phyloP scores from a whole-genome alignment of 306 rosid genomes.

The Mimosa pudica region DNA sequence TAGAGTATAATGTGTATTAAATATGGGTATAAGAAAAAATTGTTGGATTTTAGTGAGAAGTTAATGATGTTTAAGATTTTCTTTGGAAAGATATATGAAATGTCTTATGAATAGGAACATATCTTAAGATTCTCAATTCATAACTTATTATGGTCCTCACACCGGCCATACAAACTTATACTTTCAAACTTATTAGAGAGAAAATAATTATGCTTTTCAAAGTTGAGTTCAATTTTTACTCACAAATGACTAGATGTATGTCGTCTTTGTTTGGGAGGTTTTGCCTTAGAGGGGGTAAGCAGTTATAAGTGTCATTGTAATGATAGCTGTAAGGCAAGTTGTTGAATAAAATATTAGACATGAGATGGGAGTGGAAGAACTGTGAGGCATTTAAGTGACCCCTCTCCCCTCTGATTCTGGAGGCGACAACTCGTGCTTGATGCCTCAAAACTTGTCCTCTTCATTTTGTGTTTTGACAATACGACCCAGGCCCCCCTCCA shows the following conservation, averaged over 20 bases:
- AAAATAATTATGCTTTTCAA: not conserved
- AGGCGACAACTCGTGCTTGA: constrained; percentile 44
- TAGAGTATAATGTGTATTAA: too few relatives aligned
- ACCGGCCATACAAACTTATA: too few relatives aligned
- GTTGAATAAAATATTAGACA: not conserved
- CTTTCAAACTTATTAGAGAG: not conserved
- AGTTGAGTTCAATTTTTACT: too few relatives aligned
- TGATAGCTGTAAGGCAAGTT: not conserved
- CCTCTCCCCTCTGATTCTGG: constrained; percentile 1
- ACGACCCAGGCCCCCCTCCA: not conserved
- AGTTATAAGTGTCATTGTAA: not conserved
- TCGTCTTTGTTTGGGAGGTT: too few relatives aligned
- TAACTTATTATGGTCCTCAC: too few relatives aligned
- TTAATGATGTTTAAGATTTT: too few relatives aligned
- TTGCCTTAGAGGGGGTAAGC: not conserved
- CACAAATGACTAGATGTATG: too few relatives aligned
- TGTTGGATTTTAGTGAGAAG: too few relatives aligned
- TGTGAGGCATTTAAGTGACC: not conserved
- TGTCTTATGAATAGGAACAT: too few relatives aligned
- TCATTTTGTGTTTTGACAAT: not conserved
- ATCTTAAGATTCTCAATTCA: too few relatives aligned
- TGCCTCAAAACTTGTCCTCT: constrained; percentile 6
- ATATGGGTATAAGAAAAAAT: too few relatives aligned
- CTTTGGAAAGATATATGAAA: too few relatives aligned
- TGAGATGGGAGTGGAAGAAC: not conserved